These are phyloP conservation scores for Pseudonitzschia multistriata DNA, from an alignment of 108 stramenopile species.

Conservation along the genomic window DNA sequence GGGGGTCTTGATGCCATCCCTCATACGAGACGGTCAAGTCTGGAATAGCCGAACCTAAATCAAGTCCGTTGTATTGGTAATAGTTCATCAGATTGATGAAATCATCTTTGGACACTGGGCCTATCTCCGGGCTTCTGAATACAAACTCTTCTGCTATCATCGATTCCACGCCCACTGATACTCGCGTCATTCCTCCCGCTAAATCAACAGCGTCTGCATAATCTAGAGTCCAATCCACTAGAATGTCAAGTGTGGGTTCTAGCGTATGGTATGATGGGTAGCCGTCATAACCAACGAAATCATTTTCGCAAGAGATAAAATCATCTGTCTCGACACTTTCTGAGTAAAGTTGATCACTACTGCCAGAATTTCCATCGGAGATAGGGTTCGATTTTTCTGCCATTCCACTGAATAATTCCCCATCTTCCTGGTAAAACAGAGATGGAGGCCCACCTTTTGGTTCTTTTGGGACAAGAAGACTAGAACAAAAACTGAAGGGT, in stretches of 20 bases:
- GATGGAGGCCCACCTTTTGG: neutral
- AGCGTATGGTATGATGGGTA: conserved; percentile 18
- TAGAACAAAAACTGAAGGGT: neutral
- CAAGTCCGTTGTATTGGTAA: conserved; percentile 26
- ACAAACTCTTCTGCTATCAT: conserved; percentile 29
- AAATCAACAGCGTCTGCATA: conserved; percentile 28
- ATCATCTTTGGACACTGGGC: conserved; percentile 26
- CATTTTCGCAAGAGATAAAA: neutral
- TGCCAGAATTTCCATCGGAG: neutral
- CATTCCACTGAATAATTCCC: neutral
- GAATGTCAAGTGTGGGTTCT: conserved; percentile 15
- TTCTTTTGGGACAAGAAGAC: conserved; percentile 1
- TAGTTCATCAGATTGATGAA: conserved; percentile 33
- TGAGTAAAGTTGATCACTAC: neutral
- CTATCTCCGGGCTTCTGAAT: conserved; percentile 26
- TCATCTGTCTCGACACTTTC: conserved; percentile 1
- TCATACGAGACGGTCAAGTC: conserved; percentile 32
- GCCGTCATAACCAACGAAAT: neutral
- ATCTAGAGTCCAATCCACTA: conserved; percentile 26
- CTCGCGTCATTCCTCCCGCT: conserved; percentile 35
- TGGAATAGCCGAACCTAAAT: conserved; percentile 30
- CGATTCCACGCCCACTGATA: conserved; percentile 24
- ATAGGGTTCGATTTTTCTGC: neutral
- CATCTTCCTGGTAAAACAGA: conserved; percentile 6
- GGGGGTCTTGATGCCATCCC: conserved; percentile 35